phyloP scores from a whole-genome alignment of 352 stramenopile species.

The Phytophthora fragariae region DNA sequence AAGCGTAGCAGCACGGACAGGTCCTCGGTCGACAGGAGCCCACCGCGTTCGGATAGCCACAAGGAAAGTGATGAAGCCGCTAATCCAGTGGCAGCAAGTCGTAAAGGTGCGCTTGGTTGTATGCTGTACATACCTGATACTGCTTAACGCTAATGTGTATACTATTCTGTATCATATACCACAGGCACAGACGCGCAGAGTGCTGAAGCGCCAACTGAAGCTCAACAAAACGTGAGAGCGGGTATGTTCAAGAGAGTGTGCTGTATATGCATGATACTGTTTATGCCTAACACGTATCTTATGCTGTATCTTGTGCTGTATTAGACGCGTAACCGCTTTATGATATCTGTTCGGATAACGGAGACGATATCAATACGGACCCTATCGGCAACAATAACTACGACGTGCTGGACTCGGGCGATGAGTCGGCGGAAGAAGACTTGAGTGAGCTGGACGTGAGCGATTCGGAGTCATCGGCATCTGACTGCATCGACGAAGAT shows the following conservation, averaged over 20 bases:
- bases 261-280: background rate
- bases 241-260: background rate
- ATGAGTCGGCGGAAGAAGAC: slow-evolving; percentile 2
- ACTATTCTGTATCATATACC: background rate
- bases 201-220: background rate
- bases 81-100: no score
- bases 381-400: background rate
- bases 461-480: background rate
- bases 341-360: no score
- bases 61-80: no score
- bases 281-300: background rate
- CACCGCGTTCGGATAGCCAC: no score
- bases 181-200: no score
- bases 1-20: no score
- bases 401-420: background rate
- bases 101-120: no score
- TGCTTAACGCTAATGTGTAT: background rate
- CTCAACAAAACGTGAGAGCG: background rate
- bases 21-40: no score
- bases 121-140: background rate
- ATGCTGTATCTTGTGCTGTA: background rate
- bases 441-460: slow-evolving; percentile 8
- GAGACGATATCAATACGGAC: no score
- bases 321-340: no score
- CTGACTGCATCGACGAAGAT: slow-evolving; percentile 1